Percentiles rank a stretch among this genome's conserved stretches.
Evolutionary conservation across 768 basidiomycete species (phyloP).

Genomic region (Clathrus columnatus): DNA sequence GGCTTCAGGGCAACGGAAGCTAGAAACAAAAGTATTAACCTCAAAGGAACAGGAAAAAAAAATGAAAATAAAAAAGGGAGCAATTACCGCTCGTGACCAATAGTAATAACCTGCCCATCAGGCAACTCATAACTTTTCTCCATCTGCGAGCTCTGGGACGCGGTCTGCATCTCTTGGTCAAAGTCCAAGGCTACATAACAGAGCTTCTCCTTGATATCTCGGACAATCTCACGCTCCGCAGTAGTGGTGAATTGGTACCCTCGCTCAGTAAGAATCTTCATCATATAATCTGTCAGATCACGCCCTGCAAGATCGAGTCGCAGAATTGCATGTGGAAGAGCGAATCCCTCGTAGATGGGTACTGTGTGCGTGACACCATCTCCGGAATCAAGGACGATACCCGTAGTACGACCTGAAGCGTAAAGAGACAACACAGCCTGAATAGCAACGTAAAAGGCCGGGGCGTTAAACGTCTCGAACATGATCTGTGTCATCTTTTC

Average conservation of each 20-base stretch:
- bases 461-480: conserved; percentile 72
- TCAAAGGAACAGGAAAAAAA: not conserved
- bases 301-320: conserved; percentile 90
- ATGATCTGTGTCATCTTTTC: conserved; percentile 76
- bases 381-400: conserved; percentile 92
- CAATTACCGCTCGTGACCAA: conserved; percentile 53
- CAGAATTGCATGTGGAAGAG: conserved; percentile 86
- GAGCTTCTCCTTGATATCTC: conserved; percentile 91
- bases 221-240: conserved; percentile 88
- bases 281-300: conserved; percentile 77
- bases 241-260: conserved; percentile 93
- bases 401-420: conserved; percentile 91
- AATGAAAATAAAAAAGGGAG: not conserved
- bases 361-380: conserved; percentile 96
- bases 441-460: conserved; percentile 68
- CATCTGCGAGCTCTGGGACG: conserved; percentile 78
- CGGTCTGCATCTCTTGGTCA: conserved; percentile 87
- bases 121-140: conserved; percentile 95
- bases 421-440: conserved; percentile 74
- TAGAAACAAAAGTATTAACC: conserved; percentile 11
- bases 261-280: conserved; percentile 83
- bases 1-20: conserved; percentile 50
- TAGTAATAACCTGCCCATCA: conserved; percentile 88
- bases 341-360: conserved; percentile 93
- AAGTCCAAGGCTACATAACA: conserved; percentile 94